A percentile compares a stretch with the other conserved stretches of the same genome.
Evolutionary conservation across 805 yeast species (phyloP).

Genomic region (Saturnispora gosingensis): DNA sequence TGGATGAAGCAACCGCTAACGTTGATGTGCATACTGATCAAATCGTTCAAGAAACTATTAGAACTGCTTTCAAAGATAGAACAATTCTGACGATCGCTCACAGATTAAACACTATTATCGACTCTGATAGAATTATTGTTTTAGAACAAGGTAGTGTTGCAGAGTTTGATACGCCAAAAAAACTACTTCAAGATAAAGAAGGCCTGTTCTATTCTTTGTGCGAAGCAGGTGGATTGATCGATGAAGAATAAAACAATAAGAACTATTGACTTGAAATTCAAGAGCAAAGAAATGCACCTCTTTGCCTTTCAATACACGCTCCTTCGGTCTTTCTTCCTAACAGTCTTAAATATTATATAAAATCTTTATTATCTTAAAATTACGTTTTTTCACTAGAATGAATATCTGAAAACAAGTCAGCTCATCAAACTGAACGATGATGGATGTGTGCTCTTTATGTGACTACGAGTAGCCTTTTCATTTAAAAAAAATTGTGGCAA

Average conservation of each 20-base stretch:
- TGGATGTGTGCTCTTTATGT: background rate
- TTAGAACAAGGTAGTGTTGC: constrained; percentile 66
- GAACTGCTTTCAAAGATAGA: constrained; percentile 64
- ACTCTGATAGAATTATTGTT: constrained; percentile 68
- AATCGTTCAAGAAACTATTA: constrained; percentile 67
- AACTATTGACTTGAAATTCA: too few relatives aligned
- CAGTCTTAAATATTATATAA: background rate
- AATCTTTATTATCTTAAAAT: background rate
- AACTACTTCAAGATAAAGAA: constrained; percentile 52
- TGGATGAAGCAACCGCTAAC: constrained; percentile 86
- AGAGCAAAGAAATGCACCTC: too few relatives aligned
- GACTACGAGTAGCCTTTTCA: background rate
- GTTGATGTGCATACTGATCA: constrained; percentile 81
- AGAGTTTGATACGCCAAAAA: constrained; percentile 66
- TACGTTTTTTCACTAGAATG: background rate
- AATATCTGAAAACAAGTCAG: background rate
- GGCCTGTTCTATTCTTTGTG: constrained; percentile 76
- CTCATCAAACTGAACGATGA: background rate
- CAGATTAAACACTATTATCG: constrained; percentile 73
- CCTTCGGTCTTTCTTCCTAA: background rate
- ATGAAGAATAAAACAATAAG: constrained; percentile 7
- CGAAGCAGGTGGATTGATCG: constrained; percentile 58
- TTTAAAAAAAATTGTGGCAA: too few relatives aligned
- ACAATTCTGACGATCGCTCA: constrained; percentile 82
- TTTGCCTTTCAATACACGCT: background rate